Evolutionary conservation across 2,329 filamentous ascomycete genomes (phyloP).

Genomic region (Trichophaea hybrida): DNA sequence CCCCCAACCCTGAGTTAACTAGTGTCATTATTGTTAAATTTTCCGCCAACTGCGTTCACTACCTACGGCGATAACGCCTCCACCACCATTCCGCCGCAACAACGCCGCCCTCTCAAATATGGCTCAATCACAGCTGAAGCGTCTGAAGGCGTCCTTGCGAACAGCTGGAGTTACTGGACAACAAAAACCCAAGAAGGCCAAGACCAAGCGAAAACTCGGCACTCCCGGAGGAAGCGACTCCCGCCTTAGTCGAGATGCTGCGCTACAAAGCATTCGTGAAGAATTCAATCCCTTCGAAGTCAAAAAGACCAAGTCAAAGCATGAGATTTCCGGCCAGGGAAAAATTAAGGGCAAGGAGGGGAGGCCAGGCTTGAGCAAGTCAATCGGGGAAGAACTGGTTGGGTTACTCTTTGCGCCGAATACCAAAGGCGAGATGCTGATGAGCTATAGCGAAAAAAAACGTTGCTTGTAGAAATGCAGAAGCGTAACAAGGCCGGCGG

Average conservation of each 20-base stretch:
- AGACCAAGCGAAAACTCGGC: conserved; percentile 35
- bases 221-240: conserved; percentile 42
- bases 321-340: conserved; percentile 30
- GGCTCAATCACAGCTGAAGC: conserved; percentile 92
- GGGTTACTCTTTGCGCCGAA: conserved; percentile 26
- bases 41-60: no score
- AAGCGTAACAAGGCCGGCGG: conserved; percentile 80
- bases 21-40: no score
- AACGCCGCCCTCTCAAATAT: conserved; percentile 37
- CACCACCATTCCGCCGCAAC: no score
- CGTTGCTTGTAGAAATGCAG: conserved; percentile 79
- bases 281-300: conserved; percentile 97
- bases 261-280: conserved; percentile 75
- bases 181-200: conserved; percentile 88
- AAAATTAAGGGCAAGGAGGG: conserved; percentile 41
- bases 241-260: conserved; percentile 59
- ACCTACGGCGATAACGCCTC: no score
- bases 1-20: no score
- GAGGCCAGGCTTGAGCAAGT: conserved; percentile 71
- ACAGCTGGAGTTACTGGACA: conserved; percentile 83
- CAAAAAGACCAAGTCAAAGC: conserved; percentile 37
- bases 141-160: conserved; percentile 76
- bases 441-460: conserved; percentile 51
- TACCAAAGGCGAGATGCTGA: neutral
- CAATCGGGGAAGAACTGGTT: conserved; percentile 71